Conservation (phyloP, 2,329 filamentous ascomycete genomes). For the Allantophomopsis cytisporea region DNA sequence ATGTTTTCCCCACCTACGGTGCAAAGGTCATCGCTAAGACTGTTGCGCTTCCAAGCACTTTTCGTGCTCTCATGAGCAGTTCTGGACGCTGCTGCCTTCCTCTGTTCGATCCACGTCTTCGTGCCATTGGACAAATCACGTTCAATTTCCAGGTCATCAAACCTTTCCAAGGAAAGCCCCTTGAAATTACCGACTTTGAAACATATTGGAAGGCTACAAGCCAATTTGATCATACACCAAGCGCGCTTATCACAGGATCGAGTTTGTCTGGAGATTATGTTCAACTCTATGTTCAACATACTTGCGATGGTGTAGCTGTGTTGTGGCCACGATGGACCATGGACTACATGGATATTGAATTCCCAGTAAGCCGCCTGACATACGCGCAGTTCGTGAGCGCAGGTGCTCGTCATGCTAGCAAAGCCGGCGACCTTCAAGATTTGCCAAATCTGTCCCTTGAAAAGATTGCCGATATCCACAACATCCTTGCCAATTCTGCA, state of each 20-base stretch:
- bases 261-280: constrained; percentile 95
- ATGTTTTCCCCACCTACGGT: constrained; percentile 94
- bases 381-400: constrained; percentile 52
- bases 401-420: constrained; percentile 15
- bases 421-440: constrained; percentile 23
- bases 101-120: constrained; percentile 80
- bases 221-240: constrained; percentile 75
- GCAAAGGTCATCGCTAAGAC: constrained; percentile 96
- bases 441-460: constrained; percentile 32
- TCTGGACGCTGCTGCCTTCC: constrained; percentile 75
- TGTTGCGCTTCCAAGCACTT: constrained; percentile 78
- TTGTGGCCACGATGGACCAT: constrained; percentile 80
- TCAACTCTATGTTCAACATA: constrained; percentile 82
- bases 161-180: constrained; percentile 78
- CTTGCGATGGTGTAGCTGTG: constrained; percentile 74
- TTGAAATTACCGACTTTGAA: constrained; percentile 96
- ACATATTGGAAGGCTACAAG: constrained; percentile 99
- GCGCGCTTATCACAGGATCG: constrained; percentile 82
- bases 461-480: constrained; percentile 53
- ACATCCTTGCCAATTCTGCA: constrained; percentile 60
- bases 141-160: constrained; percentile 96
- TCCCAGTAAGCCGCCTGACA: constrained; percentile 69
- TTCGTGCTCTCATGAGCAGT: constrained; percentile 61
- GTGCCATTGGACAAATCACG: constrained; percentile 84
- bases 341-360: constrained; percentile 59